Conservation (phyloP, 495 filamentous ascomycete genomes). For the Penicillium paradoxum region DNA sequence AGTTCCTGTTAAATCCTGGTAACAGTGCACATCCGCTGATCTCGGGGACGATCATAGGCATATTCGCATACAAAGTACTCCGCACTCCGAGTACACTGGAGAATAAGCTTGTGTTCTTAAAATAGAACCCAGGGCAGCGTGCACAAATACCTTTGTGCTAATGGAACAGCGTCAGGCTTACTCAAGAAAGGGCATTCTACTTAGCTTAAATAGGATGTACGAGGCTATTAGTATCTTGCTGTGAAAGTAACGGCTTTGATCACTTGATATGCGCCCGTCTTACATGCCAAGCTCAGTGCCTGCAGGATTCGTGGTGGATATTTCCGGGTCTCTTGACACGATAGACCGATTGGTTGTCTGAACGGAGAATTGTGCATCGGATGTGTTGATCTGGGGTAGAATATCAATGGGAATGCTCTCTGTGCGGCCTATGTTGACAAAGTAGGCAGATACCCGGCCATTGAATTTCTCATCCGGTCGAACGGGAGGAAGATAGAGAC, state of each 20-base stretch:
- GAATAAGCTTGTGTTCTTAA: background rate
- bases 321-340: background rate
- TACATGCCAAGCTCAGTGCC: constrained; percentile 1
- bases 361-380: background rate
- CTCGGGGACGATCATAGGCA: constrained; percentile 4
- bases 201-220: too few relatives aligned
- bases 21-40: constrained; percentile 10
- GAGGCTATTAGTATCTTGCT: background rate
- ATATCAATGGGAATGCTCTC: background rate
- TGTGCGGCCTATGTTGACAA: background rate
- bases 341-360: background rate
- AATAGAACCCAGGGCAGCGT: background rate
- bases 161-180: too few relatives aligned
- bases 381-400: background rate
- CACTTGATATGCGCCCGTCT: background rate
- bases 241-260: background rate
- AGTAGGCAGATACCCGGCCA: too few relatives aligned
- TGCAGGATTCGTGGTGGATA: background rate
- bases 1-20: background rate
- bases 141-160: too few relatives aligned
- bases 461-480: too few relatives aligned
- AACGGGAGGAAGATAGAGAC: too few relatives aligned
- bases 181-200: too few relatives aligned
- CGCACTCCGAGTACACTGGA: too few relatives aligned
- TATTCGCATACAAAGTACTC: constrained; percentile 6